Percentiles rank a stretch among this genome's conserved stretches.
phyloP scores from a whole-genome alignment of 176 grass and related monocot species.

The Avena eriantha region DNA sequence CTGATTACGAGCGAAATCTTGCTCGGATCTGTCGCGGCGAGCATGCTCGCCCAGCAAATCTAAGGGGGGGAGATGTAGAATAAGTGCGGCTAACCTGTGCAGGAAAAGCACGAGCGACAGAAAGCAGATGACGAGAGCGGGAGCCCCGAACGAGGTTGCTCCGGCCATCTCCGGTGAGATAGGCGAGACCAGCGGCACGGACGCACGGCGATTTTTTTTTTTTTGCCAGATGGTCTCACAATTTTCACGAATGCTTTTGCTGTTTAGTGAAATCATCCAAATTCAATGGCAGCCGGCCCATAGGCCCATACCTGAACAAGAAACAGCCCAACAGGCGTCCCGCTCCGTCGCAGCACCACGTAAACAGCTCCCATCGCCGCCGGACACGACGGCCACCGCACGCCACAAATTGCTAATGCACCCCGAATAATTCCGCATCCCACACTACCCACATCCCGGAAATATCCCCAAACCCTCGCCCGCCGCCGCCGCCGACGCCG shows the following conservation, averaged over 20 bases:
- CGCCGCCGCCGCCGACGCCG: slow-evolving; percentile 39
- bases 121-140: not conserved
- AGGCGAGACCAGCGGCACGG: too few species aligned
- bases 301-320: not conserved
- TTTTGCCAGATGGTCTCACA: not conserved
- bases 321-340: slow-evolving; percentile 21
- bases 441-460: slow-evolving; percentile 28
- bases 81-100: slow-evolving; percentile 32
- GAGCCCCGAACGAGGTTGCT: not conserved
- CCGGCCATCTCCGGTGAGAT: slow-evolving; percentile 49
- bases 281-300: too few species aligned
- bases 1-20: not conserved
- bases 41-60: slow-evolving; percentile 4
- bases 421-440: slow-evolving; percentile 28
- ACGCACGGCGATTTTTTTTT: not conserved
- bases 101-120: slow-evolving; percentile 35
- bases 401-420: slow-evolving; percentile 18
- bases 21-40: slow-evolving; percentile 22
- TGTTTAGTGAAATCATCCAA: too few species aligned
- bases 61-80: not conserved
- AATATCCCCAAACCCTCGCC: slow-evolving; percentile 59
- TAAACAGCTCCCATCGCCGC: slow-evolving; percentile 47
- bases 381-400: slow-evolving; percentile 59
- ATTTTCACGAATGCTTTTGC: not conserved
- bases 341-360: slow-evolving; percentile 8